Evolutionary conservation across 208 protist species (phyloP).

Genomic region (Lotmaria passim): DNA sequence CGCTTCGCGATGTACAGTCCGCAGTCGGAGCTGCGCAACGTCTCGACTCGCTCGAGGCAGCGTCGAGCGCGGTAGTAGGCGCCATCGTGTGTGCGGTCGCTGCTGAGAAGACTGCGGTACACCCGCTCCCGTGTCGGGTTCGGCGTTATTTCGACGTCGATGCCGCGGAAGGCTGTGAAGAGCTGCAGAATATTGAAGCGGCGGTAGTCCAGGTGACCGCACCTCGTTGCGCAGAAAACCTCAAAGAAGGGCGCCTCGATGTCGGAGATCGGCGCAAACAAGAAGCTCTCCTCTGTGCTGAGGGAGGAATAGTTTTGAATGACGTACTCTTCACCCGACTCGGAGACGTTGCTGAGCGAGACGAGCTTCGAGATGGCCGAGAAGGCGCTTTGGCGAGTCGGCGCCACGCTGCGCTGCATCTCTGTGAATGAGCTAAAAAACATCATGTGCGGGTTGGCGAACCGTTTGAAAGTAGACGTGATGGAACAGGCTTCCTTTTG

Average conservation of each 20-base stretch:
- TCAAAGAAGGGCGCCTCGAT: constrained; percentile 68
- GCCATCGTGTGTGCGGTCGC: constrained; percentile 64
- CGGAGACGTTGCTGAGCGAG: constrained; percentile 27
- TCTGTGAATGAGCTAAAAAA: constrained; percentile 82
- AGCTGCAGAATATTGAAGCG: constrained; percentile 74
- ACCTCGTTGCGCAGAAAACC: constrained; percentile 65
- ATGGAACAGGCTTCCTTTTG: neutral
- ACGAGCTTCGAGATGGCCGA: constrained; percentile 40
- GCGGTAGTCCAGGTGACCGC: constrained; percentile 45
- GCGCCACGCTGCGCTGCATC: constrained; percentile 75
- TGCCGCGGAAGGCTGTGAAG: constrained; percentile 61
- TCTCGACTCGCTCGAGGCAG: constrained; percentile 44
- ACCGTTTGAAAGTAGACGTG: constrained; percentile 9
- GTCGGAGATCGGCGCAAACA: constrained; percentile 75
- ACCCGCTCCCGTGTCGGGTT: constrained; percentile 31
- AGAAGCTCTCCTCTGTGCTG: constrained; percentile 28
- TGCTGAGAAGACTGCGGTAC: constrained; percentile 53
- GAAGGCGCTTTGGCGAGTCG: constrained; percentile 63
- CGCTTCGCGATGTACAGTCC: constrained; percentile 37
- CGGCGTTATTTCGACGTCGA: constrained; percentile 31
- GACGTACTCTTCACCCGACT: constrained; percentile 27
- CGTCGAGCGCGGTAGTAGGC: constrained; percentile 63
- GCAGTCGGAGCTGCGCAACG: constrained; percentile 68
- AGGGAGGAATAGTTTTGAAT: constrained; percentile 47
- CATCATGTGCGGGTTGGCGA: constrained; percentile 58